Conservation (phyloP, 1,284 basidiomycete species). For the Rhodotorula sp. region DNA sequence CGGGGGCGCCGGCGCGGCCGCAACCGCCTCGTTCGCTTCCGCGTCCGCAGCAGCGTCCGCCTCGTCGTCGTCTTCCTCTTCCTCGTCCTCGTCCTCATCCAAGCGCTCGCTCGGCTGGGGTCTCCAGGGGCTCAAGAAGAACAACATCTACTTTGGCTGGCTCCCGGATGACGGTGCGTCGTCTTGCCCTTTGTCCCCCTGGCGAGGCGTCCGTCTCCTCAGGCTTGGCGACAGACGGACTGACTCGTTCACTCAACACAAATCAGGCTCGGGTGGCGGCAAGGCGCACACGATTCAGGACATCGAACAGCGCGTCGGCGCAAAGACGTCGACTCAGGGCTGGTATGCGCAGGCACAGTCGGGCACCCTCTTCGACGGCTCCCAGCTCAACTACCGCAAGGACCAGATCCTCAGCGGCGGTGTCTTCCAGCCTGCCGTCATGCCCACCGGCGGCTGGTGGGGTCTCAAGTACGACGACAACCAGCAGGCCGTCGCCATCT, state of each 20-base stretch:
- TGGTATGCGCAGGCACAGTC: conserved; percentile 51
- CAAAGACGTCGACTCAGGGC: conserved; percentile 39
- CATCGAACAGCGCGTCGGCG: conserved; percentile 45
- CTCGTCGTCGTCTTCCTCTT: conserved; percentile 10
- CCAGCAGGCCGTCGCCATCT: conserved; percentile 22
- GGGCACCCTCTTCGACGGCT: conserved; percentile 49
- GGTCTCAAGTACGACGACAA: conserved; percentile 44
- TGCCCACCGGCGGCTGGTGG: conserved; percentile 44
- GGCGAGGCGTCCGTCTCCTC: background rate
- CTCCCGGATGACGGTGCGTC: conserved; percentile 45
- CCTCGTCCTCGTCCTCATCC: conserved; percentile 19
- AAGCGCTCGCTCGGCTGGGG: conserved; percentile 19
- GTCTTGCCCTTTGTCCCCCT: background rate
- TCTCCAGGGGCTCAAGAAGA: conserved; percentile 41
- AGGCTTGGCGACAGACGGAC: background rate
- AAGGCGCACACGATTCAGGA: conserved; percentile 45
- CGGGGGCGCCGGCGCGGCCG: background rate
- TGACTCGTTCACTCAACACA: background rate
- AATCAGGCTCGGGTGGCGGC: conserved; percentile 45
- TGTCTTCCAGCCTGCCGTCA: conserved; percentile 48
- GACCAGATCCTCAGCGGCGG: conserved; percentile 50
- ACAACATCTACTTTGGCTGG: conserved; percentile 43
- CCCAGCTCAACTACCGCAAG: conserved; percentile 47
- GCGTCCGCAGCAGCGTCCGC: conserved; percentile 11
- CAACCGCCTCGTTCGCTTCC: background rate